Percentiles rank a stretch among this genome's conserved stretches.
These are phyloP conservation scores for Xerophyta viscosa DNA, from an alignment of 106 monocot genomes.

Conservation along the genomic window DNA sequence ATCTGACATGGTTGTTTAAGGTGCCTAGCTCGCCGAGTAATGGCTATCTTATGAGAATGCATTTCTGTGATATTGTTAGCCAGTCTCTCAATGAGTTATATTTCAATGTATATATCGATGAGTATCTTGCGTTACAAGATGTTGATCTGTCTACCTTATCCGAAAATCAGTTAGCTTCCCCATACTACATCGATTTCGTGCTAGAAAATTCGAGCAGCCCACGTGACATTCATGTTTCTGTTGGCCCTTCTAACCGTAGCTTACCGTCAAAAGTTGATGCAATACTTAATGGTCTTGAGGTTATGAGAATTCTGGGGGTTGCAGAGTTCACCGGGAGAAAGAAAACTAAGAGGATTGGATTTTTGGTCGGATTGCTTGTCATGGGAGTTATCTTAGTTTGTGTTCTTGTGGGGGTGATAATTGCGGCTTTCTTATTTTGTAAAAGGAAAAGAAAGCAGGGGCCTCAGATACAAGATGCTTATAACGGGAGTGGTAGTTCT, in stretches of 20 bases:
- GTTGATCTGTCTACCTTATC: conserved; percentile 7
- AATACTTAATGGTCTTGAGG: conserved; percentile 27
- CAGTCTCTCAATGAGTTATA: conserved; percentile 1
- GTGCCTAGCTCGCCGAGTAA: neutral
- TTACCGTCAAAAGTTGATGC: conserved; percentile 8
- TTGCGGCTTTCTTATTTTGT: neutral
- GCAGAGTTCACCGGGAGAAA: neutral
- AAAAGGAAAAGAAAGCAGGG: neutral
- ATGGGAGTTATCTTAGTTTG: conserved; percentile 1
- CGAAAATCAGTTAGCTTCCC: neutral
- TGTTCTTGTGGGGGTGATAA: neutral
- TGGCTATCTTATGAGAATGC: conserved; percentile 14
- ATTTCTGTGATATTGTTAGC: conserved; percentile 30
- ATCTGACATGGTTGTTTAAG: conserved; percentile 3
- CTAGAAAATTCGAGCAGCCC: conserved; percentile 1
- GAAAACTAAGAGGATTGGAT: neutral
- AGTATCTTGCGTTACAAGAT: neutral
- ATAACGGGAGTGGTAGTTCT: neutral
- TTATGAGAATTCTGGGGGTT: conserved; percentile 15
- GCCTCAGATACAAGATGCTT: neutral
- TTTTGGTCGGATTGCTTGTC: neutral
- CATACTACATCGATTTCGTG: conserved; percentile 17
- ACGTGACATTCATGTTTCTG: conserved; percentile 2
- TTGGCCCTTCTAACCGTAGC: conserved; percentile 16
- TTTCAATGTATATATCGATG: conserved; percentile 22